Evolutionary conservation across 495 filamentous ascomycete species (phyloP), one percentile per base, ranked within the genome.

Genomic region (Melanomma pulvis-pyrius): DNA sequence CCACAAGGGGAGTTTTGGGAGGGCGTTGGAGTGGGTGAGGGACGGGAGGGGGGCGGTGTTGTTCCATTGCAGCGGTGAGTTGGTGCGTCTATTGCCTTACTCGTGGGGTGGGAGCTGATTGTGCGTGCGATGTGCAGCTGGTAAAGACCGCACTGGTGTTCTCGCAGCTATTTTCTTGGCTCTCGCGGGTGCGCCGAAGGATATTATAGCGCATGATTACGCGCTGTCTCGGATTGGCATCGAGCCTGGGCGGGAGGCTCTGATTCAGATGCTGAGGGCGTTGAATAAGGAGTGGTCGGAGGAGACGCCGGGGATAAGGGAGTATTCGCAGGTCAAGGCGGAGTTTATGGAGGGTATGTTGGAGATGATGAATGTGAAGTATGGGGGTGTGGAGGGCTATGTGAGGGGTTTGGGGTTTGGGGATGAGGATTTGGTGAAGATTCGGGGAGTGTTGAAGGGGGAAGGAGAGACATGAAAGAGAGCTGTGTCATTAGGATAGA

Each of bases 111-210:
- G 15, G 24, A 4, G 9, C 19, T 9, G 17, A 24, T 11, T 26
- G 9, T 51, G 26, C 11, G 3, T 51, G 4, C 22, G 9, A 41
- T 41, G 1, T 24, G 22, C 32, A 69, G 83, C 82, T 17, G 85
- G 85, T 0, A 88, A 88, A 70, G 85, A 87, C 73, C 77, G 87
- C 46, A 90, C 88, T 1, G 88, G 88, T 12, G 78, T 90, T 1
- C 71, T 90, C 46, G 79, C 80, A 60, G 87, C 85, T 24, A 63
- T 90, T 9, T 70, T 89, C 24, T 76, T 90, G 8, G 74, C 79
- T 47, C 74, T 90, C 11, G 86, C 80, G 52, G 84, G 85, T 25
- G 80, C 86, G 0, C 63, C 77, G 0, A 81, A 87, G 68, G 79
- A 84, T 17, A 61, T 77, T n/a, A 79, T 90, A 32, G 83, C 84